Percentiles rank a stretch among this genome's conserved stretches.
phyloP scores from a whole-genome alignment of 2,329 filamentous ascomycete species.

The Pseudogymnoascus sp. region DNA sequence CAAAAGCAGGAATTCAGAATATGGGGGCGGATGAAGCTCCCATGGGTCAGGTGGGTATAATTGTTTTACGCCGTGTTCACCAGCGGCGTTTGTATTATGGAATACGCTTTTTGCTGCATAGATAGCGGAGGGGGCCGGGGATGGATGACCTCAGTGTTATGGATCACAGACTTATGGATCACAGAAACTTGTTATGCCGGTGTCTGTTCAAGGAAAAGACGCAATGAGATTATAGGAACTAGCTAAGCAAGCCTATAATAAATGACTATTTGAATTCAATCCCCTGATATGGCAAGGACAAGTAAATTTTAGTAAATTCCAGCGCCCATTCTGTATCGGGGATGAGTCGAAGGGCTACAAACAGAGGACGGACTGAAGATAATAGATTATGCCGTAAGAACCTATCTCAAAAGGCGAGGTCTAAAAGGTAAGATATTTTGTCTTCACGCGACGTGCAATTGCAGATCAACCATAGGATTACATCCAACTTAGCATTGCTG shows the following conservation, averaged over 20 bases:
- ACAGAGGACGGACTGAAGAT: too few relatives aligned
- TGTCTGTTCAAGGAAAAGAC: constrained; percentile 5
- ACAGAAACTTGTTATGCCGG: background rate
- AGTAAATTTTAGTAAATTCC: background rate
- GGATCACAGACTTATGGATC: constrained; percentile 6
- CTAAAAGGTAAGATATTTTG: too few relatives aligned
- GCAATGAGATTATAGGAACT: constrained; percentile 5
- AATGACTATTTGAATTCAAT: background rate
- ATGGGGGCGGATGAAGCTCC: background rate
- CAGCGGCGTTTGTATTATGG: constrained; percentile 8
- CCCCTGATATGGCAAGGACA: background rate
- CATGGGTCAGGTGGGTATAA: background rate
- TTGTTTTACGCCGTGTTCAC: constrained; percentile 4
- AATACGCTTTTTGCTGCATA: background rate
- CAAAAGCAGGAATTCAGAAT: background rate
- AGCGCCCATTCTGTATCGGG: too few relatives aligned
- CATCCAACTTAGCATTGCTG: too few relatives aligned
- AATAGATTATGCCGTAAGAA: too few relatives aligned
- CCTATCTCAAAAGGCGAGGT: too few relatives aligned
- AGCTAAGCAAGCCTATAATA: constrained; percentile 4
- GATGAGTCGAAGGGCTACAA: too few relatives aligned
- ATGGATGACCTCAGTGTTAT: constrained; percentile 1
- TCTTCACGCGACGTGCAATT: too few relatives aligned
- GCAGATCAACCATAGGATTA: too few relatives aligned
- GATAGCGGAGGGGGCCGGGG: background rate